phyloP scores from a whole-genome alignment of 1,284 basidiomycete species.

The Irpex sp. region DNA sequence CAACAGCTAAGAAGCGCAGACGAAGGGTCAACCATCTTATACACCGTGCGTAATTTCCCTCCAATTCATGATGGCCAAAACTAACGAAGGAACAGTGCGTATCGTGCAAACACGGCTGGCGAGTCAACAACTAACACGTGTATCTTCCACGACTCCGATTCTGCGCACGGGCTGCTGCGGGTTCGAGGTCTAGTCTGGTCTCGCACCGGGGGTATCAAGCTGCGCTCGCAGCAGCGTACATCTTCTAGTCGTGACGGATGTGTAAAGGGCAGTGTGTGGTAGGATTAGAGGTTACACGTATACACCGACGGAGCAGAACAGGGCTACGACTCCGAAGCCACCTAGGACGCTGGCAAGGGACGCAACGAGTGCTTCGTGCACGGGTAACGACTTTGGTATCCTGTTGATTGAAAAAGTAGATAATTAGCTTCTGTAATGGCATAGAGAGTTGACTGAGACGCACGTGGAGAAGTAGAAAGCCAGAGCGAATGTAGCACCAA shows the following conservation, averaged over 20 bases:
- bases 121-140: constrained; percentile 60
- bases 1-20: constrained; percentile 81
- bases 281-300: constrained; percentile 59
- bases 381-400: constrained; percentile 68
- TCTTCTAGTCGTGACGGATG: neutral
- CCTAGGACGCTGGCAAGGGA: constrained; percentile 72
- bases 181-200: neutral
- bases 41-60: constrained; percentile 47
- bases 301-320: constrained; percentile 85
- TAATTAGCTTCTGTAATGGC: neutral
- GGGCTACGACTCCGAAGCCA: constrained; percentile 82
- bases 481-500: constrained; percentile 72
- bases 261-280: too few relatives aligned
- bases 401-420: constrained; percentile 33
- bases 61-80: too few relatives aligned
- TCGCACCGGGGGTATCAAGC: neutral
- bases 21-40: constrained; percentile 86
- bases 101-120: constrained; percentile 73
- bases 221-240: neutral
- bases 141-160: neutral
- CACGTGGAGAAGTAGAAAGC: constrained; percentile 91
- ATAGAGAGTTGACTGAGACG: constrained; percentile 23
- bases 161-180: neutral
- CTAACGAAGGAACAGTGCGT: constrained; percentile 45
- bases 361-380: constrained; percentile 68